phyloP scores from a whole-genome alignment of 495 filamentous ascomycete species.

The Aspergillus haitiensis region DNA sequence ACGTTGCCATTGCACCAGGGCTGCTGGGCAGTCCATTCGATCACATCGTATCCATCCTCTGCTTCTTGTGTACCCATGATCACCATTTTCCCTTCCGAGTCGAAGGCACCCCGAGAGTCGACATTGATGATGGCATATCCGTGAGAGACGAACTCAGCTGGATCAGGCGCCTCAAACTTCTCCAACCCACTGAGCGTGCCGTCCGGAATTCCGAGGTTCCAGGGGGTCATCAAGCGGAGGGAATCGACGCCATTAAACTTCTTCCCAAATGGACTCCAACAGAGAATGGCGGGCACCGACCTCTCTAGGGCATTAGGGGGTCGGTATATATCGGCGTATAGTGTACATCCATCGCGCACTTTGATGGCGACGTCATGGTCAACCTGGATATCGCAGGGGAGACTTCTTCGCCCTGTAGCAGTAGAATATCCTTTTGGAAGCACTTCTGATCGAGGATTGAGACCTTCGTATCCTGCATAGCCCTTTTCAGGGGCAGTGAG shows the following conservation, averaged over 20 bases:
- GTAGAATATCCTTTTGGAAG: slow-evolving; percentile 29
- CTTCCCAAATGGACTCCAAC: slow-evolving; percentile 43
- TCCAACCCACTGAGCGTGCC: slow-evolving; percentile 32
- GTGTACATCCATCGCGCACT: slow-evolving; percentile 33
- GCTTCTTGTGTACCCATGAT: slow-evolving; percentile 51
- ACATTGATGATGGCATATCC: slow-evolving; percentile 49
- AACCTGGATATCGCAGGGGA: slow-evolving; percentile 26
- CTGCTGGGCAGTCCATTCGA: slow-evolving; percentile 43
- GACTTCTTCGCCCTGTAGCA: slow-evolving; percentile 19
- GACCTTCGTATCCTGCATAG: slow-evolving; percentile 21
- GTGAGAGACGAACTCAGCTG: slow-evolving; percentile 36
- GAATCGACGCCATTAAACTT: slow-evolving; percentile 32
- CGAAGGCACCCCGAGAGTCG: slow-evolving; percentile 43
- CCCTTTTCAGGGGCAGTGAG: slow-evolving; percentile 7
- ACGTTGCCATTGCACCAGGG: slow-evolving; percentile 49
- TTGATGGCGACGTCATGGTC: slow-evolving; percentile 36
- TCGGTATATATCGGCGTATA: slow-evolving; percentile 41
- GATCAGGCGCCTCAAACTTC: slow-evolving; percentile 50
- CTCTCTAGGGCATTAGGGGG: slow-evolving; percentile 22
- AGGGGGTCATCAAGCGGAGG: slow-evolving; percentile 25
- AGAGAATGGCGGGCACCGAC: slow-evolving; percentile 37
- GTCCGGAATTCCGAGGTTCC: slow-evolving; percentile 29
- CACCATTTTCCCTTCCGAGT: slow-evolving; percentile 40
- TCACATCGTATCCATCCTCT: slow-evolving; percentile 46
- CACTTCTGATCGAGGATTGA: slow-evolving; percentile 31